Evolutionary conservation across 2,329 filamentous ascomycete species (phyloP).

Genomic region (Talaromyces piceae): DNA sequence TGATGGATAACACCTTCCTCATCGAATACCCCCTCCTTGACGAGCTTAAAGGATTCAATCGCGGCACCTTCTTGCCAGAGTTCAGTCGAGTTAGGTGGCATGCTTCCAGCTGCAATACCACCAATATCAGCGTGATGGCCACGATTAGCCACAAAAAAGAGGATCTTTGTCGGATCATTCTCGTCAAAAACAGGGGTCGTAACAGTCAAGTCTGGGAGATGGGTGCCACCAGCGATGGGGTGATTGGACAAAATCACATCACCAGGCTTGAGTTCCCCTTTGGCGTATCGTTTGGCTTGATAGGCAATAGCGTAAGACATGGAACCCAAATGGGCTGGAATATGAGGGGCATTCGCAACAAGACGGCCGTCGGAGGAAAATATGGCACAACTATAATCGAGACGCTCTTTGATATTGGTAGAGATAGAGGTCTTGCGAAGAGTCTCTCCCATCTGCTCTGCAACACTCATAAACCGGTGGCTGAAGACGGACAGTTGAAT

Average conservation of each 20-base stretch:
- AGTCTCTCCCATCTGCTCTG: slow-evolving; percentile 53
- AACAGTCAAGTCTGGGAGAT: slow-evolving; percentile 75
- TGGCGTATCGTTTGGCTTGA: slow-evolving; percentile 67
- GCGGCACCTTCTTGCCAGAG: slow-evolving; percentile 43
- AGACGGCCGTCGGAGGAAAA: slow-evolving; percentile 70
- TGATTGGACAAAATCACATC: slow-evolving; percentile 82
- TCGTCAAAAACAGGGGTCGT: slow-evolving; percentile 69
- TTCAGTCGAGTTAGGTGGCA: slow-evolving; percentile 56
- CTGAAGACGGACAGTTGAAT: slow-evolving; percentile 50
- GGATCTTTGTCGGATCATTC: slow-evolving; percentile 56
- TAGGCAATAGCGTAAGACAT: slow-evolving; percentile 80
- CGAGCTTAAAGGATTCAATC: slow-evolving; percentile 52
- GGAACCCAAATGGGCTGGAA: slow-evolving; percentile 73
- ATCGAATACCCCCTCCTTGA: slow-evolving; percentile 69
- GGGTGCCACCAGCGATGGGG: slow-evolving; percentile 75
- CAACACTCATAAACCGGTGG: slow-evolving; percentile 53
- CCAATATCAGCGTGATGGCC: slow-evolving; percentile 82
- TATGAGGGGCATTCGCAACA: slow-evolving; percentile 62
- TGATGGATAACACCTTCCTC: slow-evolving; percentile 67
- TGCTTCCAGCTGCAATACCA: slow-evolving; percentile 71
- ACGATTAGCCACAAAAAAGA: slow-evolving; percentile 74
- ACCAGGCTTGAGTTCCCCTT: slow-evolving; percentile 66
- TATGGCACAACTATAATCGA: slow-evolving; percentile 76
- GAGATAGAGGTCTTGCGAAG: slow-evolving; percentile 50
- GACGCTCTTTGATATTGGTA: slow-evolving; percentile 73